Percentiles rank a stretch among this genome's conserved stretches.
Conservation (phyloP, 2,329 filamentous ascomycete genomes). For the Colletotrichum paranaense region DNA sequence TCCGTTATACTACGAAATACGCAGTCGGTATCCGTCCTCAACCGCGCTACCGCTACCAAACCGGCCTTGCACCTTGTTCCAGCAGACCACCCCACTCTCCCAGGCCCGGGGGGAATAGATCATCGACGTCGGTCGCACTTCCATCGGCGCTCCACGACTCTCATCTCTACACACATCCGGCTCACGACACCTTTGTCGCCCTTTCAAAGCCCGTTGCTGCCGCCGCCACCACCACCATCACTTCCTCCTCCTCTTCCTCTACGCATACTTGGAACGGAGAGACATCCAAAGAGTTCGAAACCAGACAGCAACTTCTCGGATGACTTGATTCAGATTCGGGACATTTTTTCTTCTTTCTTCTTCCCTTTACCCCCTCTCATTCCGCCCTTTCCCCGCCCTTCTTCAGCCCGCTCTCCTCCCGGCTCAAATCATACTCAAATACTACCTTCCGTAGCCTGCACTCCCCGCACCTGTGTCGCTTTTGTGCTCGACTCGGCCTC, state of each 20-base stretch:
- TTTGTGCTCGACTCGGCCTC: slow-evolving; percentile 17
- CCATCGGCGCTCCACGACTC: slow-evolving; percentile 30
- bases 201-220: not conserved
- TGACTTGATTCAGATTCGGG: slow-evolving; percentile 29
- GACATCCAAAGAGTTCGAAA: not conserved
- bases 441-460: not conserved
- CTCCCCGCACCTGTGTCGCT: slow-evolving; percentile 7
- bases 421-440: not conserved
- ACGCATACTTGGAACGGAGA: not conserved
- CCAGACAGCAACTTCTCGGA: slow-evolving; percentile 7
- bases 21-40: slow-evolving; percentile 6
- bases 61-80: slow-evolving; percentile 29
- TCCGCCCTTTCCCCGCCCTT: not conserved
- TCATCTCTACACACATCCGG: slow-evolving; percentile 31
- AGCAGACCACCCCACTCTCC: slow-evolving; percentile 30
- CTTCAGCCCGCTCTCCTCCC: not conserved
- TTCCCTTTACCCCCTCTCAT: not conserved
- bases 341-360: not conserved
- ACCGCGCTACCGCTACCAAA: slow-evolving; percentile 26
- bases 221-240: not conserved
- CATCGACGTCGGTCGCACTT: slow-evolving; percentile 35
- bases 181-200: slow-evolving; percentile 14
- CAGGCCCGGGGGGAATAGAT: slow-evolving; percentile 29
- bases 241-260: not conserved
- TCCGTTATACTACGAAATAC: not conserved